phyloP scores from a whole-genome alignment of 768 basidiomycete species.

The Leccinum imitatum region DNA sequence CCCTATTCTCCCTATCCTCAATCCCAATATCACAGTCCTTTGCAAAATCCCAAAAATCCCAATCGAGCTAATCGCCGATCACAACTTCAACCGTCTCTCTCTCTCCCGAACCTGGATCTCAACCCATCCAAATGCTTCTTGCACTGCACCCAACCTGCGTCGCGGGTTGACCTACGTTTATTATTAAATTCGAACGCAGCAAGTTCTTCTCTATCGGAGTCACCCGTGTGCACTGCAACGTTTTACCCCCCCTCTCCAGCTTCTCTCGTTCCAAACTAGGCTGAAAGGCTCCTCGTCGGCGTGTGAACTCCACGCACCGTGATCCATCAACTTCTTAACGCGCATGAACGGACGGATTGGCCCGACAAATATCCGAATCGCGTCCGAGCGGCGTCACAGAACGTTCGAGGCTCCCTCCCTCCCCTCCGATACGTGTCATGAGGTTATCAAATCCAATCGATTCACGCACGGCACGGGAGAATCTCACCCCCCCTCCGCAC shows the following conservation, averaged over 20 bases:
- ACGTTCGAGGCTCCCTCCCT: not conserved
- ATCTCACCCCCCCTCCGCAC: not conserved
- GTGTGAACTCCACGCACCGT: not conserved
- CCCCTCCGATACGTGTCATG: not conserved
- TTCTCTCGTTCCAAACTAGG: not conserved
- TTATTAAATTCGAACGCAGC: not conserved
- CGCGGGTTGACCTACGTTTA: not conserved
- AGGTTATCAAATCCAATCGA: not conserved
- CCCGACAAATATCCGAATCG: not conserved
- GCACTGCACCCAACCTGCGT: conserved; percentile 6
- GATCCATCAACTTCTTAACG: not conserved
- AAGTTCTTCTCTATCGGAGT: conserved; percentile 9
- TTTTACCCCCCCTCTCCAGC: not conserved
- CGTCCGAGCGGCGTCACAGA: not conserved
- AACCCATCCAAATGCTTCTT: not conserved
- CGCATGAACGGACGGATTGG: not conserved
- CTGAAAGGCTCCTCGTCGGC: not conserved
- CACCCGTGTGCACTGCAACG: conserved; percentile 1
- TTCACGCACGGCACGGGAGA: conserved; percentile 1
- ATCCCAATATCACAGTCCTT: not conserved
- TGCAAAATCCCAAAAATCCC: not conserved
- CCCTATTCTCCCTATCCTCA: not conserved
- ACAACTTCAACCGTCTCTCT: not conserved
- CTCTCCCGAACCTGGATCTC: conserved; percentile 2
- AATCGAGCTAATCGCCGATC: not conserved